These are phyloP conservation scores for Penicillium chermesinum DNA, from an alignment of 495 filamentous ascomycete species.

Conservation along the genomic window DNA sequence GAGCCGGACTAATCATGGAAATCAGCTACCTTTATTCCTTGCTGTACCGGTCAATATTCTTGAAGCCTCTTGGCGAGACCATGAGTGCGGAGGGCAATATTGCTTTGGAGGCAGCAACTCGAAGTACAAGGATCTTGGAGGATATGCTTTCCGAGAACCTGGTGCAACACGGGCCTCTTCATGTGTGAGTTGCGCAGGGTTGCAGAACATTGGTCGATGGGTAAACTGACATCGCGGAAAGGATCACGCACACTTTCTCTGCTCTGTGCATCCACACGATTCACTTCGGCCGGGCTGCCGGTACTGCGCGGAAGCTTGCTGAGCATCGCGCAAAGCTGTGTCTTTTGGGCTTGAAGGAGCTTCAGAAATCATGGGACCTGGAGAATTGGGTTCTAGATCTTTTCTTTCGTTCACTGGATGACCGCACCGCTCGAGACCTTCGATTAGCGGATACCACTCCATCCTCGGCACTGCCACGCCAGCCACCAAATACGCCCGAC, in stretches of 20 bases:
- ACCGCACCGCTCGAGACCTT: constrained; percentile 38
- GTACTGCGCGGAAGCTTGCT: constrained; percentile 38
- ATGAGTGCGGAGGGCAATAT: constrained; percentile 26
- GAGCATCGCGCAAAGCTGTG: constrained; percentile 45
- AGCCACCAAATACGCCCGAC: not conserved
- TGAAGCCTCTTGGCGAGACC: constrained; percentile 23
- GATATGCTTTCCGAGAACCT: constrained; percentile 44
- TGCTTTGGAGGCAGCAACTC: constrained; percentile 40
- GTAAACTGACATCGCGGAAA: constrained; percentile 8
- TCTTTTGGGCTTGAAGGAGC: constrained; percentile 40
- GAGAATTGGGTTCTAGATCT: constrained; percentile 45
- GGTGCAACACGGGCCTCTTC: constrained; percentile 41
- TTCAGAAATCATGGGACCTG: constrained; percentile 46
- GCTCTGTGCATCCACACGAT: constrained; percentile 47
- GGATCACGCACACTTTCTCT: constrained; percentile 45
- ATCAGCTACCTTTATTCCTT: constrained; percentile 40
- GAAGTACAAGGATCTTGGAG: constrained; percentile 40
- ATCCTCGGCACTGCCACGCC: constrained; percentile 1
- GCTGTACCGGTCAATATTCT: constrained; percentile 34
- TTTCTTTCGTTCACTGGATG: constrained; percentile 43
- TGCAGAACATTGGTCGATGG: too few species aligned
- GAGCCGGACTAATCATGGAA: too few species aligned
- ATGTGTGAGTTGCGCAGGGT: constrained; percentile 28
- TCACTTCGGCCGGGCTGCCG: constrained; percentile 31
- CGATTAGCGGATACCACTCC: constrained; percentile 19